Conservation (phyloP, 2,329 filamentous ascomycete species). For the Pseudocercospora ulei region DNA sequence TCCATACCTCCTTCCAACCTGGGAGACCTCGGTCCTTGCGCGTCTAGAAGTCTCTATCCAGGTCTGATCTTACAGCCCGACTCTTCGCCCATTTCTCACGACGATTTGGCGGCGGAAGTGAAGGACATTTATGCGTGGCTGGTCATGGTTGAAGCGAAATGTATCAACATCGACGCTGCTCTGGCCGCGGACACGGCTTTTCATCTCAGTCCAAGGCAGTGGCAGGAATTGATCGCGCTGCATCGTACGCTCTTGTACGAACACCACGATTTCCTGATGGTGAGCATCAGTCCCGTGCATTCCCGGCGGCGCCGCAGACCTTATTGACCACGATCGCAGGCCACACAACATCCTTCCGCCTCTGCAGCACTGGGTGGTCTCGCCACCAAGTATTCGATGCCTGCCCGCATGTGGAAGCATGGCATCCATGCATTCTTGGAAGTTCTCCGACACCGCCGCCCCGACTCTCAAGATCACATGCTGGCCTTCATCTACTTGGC, state of each 20-base stretch:
- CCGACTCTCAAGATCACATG: slow-evolving; percentile 76
- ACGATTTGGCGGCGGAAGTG: slow-evolving; percentile 70
- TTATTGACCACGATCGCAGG: slow-evolving; percentile 32
- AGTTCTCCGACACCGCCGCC: slow-evolving; percentile 58
- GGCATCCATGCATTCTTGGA: slow-evolving; percentile 55
- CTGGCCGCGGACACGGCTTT: slow-evolving; percentile 48
- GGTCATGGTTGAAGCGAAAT: slow-evolving; percentile 77
- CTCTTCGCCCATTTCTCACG: slow-evolving; percentile 52
- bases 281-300: too few species aligned
- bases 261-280: slow-evolving; percentile 54
- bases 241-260: slow-evolving; percentile 55
- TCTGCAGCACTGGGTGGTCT: slow-evolving; percentile 57
- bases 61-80: slow-evolving; percentile 25
- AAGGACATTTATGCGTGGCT: slow-evolving; percentile 75
- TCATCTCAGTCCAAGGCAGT: slow-evolving; percentile 55
- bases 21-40: too few species aligned
- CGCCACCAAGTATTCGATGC: slow-evolving; percentile 79
- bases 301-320: too few species aligned
- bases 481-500: slow-evolving; percentile 78
- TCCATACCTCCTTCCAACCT: too few species aligned
- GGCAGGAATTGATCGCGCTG: slow-evolving; percentile 71
- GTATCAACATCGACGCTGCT: slow-evolving; percentile 68
- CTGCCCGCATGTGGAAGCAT: slow-evolving; percentile 85
- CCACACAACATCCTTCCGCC: slow-evolving; percentile 74
- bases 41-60: slow-evolving; percentile 8